Base-by-base conservation (phyloP, 768 basidiomycete genomes). In the Hygrocybe punicea region DNA sequence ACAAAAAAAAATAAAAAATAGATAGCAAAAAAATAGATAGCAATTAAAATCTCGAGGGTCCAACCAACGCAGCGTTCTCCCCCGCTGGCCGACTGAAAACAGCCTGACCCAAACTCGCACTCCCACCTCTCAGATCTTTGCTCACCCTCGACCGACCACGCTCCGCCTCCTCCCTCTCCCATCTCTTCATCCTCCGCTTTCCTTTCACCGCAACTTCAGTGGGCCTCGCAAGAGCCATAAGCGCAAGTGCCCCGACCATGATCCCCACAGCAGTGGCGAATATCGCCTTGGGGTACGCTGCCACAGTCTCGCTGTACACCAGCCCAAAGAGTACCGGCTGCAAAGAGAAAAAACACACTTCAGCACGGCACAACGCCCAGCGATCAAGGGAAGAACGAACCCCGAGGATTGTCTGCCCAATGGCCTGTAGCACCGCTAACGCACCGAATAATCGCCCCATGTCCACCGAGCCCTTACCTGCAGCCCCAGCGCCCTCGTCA, bases 251-350 rank as follows among this genome's bases (percentile, higher is more conserved):
- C 33, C 69, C 64, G 33, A 75, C 59, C 56, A 86, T 69, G 39
- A 91, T 74, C 7, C 71, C 76, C 2, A 74, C 79, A 14, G 84
- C 86, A 8, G 77, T 67, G 16, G 71, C 76, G 63, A 92, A 93
- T 46, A 92, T 81, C 3, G 86, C 78, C 72, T 85, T 87, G 19
- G 90, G 89, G 62, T 75, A 87, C 6, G 67, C 74, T 2, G 81
- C 85, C 21, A 90, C 87, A 1, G 89, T 89, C 49, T 69, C 73
- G 60, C 84, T 81, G 72, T 89, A 93, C 23, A 91, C 71, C 56
- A 87, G 49, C 3, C 85, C 89, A 62, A 92, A 93, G 4, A 92
- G 50, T 64, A 90, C 70, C 1, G 91, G 89, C 85, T 80, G 54
- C 19, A 6, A n/a, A 50, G 14, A 17, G 9, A 37, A 42, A 21